Evolutionary conservation across 441 rosid genomes (phyloP).

Genomic region (Erodium chrysanthum): DNA sequence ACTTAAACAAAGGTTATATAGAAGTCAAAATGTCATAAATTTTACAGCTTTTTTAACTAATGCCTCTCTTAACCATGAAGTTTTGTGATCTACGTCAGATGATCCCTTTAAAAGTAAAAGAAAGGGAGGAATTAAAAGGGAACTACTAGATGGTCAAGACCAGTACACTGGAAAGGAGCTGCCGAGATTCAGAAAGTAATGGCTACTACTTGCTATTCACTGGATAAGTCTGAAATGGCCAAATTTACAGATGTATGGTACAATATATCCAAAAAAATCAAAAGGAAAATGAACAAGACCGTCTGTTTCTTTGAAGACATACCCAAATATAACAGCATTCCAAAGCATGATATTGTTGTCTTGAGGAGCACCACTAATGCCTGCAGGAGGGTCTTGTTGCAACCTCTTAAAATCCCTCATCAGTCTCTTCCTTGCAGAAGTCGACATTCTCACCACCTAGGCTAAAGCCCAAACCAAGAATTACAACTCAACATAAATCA

Average conservation of each 20-base stretch:
- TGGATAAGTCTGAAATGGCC: background rate
- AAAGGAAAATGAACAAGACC: background rate
- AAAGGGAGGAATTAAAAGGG: background rate
- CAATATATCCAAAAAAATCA: background rate
- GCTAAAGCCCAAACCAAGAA: background rate
- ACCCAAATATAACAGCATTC: conserved; percentile 69
- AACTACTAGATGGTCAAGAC: background rate
- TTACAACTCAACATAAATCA: background rate
- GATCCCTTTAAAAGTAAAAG: background rate
- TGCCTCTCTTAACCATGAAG: background rate
- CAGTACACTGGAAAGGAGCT: no score
- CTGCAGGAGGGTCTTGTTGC: conserved; percentile 61
- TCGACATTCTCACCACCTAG: conserved; percentile 32
- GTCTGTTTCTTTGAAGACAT: background rate
- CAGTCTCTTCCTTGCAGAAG: conserved; percentile 57
- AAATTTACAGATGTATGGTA: background rate
- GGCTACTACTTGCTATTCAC: background rate
- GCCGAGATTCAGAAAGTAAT: background rate
- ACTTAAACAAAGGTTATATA: background rate
- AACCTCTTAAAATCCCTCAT: conserved; percentile 69
- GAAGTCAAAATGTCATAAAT: background rate
- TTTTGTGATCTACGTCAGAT: background rate
- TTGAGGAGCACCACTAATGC: no score
- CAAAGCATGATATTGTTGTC: conserved; percentile 59
- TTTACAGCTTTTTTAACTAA: no score